Percentiles rank a stretch among this genome's conserved stretches.
phyloP scores from a whole-genome alignment of 208 protist species.

The Phytomonas francai region DNA sequence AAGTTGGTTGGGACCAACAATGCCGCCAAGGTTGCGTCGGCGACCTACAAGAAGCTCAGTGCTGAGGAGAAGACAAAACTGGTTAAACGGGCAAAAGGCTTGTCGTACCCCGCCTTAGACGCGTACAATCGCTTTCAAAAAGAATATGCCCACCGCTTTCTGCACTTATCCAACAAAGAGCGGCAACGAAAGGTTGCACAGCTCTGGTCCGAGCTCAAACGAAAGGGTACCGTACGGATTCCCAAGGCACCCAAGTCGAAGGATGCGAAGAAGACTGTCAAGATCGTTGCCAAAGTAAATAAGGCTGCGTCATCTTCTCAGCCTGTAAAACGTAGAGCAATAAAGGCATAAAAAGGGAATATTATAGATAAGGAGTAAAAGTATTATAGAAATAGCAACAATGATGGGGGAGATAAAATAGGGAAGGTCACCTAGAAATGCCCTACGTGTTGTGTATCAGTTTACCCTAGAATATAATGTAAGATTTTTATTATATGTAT shows the following conservation, averaged over 20 bases:
- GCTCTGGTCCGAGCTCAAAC: slow-evolving; percentile 58
- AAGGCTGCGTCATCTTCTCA: slow-evolving; percentile 15
- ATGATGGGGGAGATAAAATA: neutral
- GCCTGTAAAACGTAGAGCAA: slow-evolving; percentile 10
- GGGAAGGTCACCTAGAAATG: neutral
- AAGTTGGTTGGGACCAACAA: slow-evolving; percentile 23
- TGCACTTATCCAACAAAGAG: slow-evolving; percentile 41
- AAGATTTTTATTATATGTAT: neutral
- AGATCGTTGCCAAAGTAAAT: slow-evolving; percentile 13
- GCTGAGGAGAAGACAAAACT: slow-evolving; percentile 28
- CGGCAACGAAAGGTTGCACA: slow-evolving; percentile 57
- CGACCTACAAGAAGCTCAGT: slow-evolving; percentile 40
- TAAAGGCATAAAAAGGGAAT: slow-evolving; percentile 9
- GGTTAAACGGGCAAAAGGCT: slow-evolving; percentile 24
- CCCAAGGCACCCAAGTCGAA: slow-evolving; percentile 20
- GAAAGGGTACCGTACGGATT: slow-evolving; percentile 22
- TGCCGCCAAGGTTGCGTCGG: slow-evolving; percentile 10
- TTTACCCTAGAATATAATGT: neutral
- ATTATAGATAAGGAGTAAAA: neutral
- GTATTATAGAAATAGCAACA: neutral
- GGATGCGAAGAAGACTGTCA: slow-evolving; percentile 13
- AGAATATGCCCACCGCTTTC: slow-evolving; percentile 36
- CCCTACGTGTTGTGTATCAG: neutral
- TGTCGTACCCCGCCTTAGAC: slow-evolving; percentile 50
- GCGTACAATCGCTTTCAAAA: slow-evolving; percentile 73